These are phyloP conservation scores for Reutealis trisperma DNA, from an alignment of 345 rosid genomes.

Conservation along the genomic window DNA sequence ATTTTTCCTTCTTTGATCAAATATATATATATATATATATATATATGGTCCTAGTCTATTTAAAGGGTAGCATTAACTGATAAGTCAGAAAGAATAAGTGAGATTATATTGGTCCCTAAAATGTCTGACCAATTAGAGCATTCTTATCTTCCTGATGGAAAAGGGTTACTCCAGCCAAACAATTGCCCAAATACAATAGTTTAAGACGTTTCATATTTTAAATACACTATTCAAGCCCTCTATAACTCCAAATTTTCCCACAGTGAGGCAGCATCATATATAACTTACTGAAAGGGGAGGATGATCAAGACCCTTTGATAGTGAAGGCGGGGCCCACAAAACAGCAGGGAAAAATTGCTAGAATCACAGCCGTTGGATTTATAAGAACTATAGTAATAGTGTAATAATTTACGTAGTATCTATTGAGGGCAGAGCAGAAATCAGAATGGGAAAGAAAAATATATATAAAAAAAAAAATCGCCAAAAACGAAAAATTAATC, in stretches of 20 bases:
- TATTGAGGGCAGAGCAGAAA: background rate
- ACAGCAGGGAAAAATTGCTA: background rate
- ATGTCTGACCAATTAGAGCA: background rate
- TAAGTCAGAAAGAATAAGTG: background rate
- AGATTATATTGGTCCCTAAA: background rate
- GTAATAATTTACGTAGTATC: background rate
- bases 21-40: no score
- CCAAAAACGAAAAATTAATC: conserved; percentile 1
- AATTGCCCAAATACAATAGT: background rate
- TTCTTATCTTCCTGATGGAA: background rate
- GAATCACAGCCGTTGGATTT: background rate
- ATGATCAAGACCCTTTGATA: no score
- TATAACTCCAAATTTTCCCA: background rate
- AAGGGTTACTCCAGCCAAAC: background rate
- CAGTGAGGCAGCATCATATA: no score
- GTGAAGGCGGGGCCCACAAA: background rate
- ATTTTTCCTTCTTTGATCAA: no score
- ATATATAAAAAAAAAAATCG: background rate
- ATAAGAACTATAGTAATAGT: background rate
- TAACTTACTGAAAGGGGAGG: no score
- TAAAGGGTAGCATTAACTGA: background rate
- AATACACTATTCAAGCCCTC: background rate
- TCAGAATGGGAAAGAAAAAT: background rate
- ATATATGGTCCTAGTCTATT: background rate
- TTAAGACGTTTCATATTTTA: background rate